These are phyloP conservation scores for Russula ochroleuca DNA, from an alignment of 768 basidiomycete genomes.

Conservation along the genomic window DNA sequence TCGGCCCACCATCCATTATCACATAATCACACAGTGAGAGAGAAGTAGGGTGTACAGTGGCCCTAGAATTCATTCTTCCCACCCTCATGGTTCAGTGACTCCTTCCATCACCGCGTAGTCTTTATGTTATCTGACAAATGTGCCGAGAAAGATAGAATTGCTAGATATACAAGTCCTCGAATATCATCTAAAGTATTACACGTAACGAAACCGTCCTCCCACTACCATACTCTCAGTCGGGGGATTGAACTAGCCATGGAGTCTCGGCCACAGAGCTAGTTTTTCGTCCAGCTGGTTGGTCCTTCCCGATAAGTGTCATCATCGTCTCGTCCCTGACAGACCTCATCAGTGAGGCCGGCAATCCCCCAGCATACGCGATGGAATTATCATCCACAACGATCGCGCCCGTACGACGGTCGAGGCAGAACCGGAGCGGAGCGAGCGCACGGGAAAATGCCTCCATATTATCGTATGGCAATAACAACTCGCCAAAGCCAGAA, in stretches of 20 bases:
- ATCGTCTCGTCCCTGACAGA: conserved; percentile 16
- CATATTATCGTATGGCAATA: conserved; percentile 20
- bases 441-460: conserved; percentile 10
- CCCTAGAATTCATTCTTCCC: no score
- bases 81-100: no score
- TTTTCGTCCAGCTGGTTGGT: neutral
- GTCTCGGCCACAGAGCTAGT: neutral
- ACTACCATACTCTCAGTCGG: neutral
- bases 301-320: conserved; percentile 18
- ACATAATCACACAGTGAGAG: no score
- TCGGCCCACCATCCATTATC: neutral
- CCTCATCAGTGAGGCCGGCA: neutral
- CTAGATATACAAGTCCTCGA: no score
- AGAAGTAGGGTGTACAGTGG: no score
- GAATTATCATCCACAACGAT: conserved; percentile 23
- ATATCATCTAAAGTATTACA: neutral
- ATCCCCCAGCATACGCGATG: neutral
- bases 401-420: conserved; percentile 27
- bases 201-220: neutral
- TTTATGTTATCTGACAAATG: no score
- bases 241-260: no score
- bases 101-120: no score
- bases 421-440: conserved; percentile 21
- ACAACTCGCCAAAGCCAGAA: conserved; percentile 26
- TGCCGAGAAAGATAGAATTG: no score